A percentile compares a stretch with the other conserved stretches of the same genome.
Conservation (phyloP, 2,329 filamentous ascomycete genomes). For the Pseudogymnoascus sp. region DNA sequence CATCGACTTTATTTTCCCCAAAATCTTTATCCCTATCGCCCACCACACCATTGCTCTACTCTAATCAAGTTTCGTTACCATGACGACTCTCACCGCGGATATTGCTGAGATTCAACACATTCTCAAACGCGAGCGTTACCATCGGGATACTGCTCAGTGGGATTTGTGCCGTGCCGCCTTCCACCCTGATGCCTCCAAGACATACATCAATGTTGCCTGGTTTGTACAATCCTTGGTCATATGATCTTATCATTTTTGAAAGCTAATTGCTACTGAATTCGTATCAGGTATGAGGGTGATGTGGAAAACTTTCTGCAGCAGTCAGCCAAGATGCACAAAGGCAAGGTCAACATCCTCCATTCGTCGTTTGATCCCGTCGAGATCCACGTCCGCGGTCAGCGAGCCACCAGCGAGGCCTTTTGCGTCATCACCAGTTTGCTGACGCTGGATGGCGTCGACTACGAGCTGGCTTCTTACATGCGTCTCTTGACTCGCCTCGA, state of each 20-base stretch:
- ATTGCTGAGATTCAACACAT: not conserved
- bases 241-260: not conserved
- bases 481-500: not conserved
- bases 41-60: not conserved
- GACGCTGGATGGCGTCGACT: not conserved
- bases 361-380: not conserved
- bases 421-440: not conserved
- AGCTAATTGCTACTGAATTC: not conserved
- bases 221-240: not conserved
- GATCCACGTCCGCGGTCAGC: not conserved
- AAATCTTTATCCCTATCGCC: not conserved
- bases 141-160: not conserved
- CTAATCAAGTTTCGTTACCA: not conserved
- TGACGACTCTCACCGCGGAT: not conserved
- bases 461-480: not conserved
- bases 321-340: not conserved
- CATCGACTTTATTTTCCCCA: not conserved
- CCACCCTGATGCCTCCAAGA: not conserved
- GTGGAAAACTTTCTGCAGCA: not conserved
- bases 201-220: not conserved
- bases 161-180: not conserved
- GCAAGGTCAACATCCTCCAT: not conserved
- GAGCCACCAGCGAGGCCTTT: not conserved
- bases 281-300: not conserved
- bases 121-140: not conserved